Evolutionary conservation across 2,329 filamentous ascomycete species (phyloP), one percentile per base, ranked within the genome.

Genomic region (Mariannaea elegans): DNA sequence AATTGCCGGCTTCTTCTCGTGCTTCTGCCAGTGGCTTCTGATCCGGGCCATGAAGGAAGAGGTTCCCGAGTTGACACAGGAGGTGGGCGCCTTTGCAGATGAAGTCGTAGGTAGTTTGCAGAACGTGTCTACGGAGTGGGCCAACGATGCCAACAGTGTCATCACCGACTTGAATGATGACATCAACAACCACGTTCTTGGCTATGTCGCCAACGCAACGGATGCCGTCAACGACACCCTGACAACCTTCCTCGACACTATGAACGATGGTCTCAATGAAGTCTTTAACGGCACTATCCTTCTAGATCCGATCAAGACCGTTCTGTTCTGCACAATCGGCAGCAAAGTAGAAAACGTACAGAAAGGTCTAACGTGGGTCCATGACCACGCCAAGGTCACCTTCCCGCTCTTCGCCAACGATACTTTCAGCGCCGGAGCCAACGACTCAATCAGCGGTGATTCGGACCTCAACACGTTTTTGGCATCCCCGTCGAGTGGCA

Each of bases 311-410:
- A 89, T 97, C 70, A 83, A 87, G 70, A 90, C 92, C 41, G 87
- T 97, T 31, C 84, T 97, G 63, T 86, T 92, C 72, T 98, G 95
- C 72, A 82, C 98, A n/a, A 87, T 98, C 65, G 87, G 90, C 7
- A 83, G 97, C 71, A 98, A 98, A 80, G 84, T 98, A 63, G 87
- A 91, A 66, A 86, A 88, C 19, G 87, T 99, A 65, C 87, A 98
- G 75, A 90, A 91, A 72, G 95, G 91, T 12, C 83, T 98, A n/a
- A 97, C 92, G 1, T 99, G 94, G 94, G 91, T 97, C 10, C 87
- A 91, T 70, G 90, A 98, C 66, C 81, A 98, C 73, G 93, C 95
- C 3, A 86, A 95, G 62, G 84, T 99, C 68, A 81, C 87, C 60
- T 90, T 99, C 68, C 95, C 95, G 0, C 77, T 86, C 52, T 88